A percentile compares a stretch with the other conserved stretches of the same genome.
Evolutionary conservation across 2,329 filamentous ascomycete genomes (phyloP).

Genomic region (Leptographium radiaticola): DNA sequence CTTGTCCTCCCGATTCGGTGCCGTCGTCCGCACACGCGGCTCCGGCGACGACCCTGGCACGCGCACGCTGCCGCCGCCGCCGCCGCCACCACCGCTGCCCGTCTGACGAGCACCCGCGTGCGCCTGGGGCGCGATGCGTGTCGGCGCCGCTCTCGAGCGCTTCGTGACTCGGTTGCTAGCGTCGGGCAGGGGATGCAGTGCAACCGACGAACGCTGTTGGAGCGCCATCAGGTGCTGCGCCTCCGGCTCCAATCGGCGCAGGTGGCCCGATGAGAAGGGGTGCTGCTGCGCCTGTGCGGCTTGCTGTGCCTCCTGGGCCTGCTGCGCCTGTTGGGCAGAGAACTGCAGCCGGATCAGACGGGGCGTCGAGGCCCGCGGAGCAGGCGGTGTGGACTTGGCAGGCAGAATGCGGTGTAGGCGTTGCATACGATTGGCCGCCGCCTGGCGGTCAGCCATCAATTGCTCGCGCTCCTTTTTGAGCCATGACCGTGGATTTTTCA

Average conservation of each 20-base stretch:
- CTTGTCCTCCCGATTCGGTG: constrained; percentile 67
- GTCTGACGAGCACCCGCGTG: constrained; percentile 1
- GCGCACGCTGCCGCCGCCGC: not conserved
- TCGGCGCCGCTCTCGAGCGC: constrained; percentile 9
- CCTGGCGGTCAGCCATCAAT: constrained; percentile 33
- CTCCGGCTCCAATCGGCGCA: not conserved
- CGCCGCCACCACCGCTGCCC: not conserved
- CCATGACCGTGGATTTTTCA: constrained; percentile 21
- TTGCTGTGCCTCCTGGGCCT: constrained; percentile 8
- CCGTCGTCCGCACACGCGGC: constrained; percentile 30
- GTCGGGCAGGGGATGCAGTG: constrained; percentile 1
- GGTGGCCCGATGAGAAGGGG: not conserved
- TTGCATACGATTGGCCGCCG: constrained; percentile 23
- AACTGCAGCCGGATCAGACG: constrained; percentile 6
- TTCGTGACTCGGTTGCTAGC: constrained; percentile 5
- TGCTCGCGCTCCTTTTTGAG: constrained; percentile 35
- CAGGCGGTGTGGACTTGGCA: constrained; percentile 7
- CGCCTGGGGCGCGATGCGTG: constrained; percentile 13
- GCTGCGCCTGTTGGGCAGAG: constrained; percentile 20
- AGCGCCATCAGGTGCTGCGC: not conserved
- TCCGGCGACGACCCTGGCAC: constrained; percentile 8
- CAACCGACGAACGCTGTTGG: not conserved
- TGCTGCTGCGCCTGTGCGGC: not conserved
- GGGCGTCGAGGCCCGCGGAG: constrained; percentile 5
- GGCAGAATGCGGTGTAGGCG: constrained; percentile 28